Evolutionary conservation across 495 filamentous ascomycete genomes (phyloP), one percentile per base, ranked within the genome.

Genomic region (Penicillium pancosmium): DNA sequence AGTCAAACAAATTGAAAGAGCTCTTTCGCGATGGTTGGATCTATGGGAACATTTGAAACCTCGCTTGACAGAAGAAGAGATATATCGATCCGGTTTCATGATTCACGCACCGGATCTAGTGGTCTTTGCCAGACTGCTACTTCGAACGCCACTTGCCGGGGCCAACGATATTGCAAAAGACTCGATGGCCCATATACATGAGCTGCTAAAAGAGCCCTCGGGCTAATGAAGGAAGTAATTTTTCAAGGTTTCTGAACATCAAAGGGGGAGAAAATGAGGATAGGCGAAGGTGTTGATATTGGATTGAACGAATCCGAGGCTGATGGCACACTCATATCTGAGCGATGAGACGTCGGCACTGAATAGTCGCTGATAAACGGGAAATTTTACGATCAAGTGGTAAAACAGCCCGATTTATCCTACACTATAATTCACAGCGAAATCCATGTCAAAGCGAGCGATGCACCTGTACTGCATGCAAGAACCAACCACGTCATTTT

Each of bases 81-180:
- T 64, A 3, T 60, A 57, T 16, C 57, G 57, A 36, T 57, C 62
- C 4, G 62, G 62, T 31, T 56, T 64, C 16, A 60, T 60, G 52
- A 57, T 43, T 25, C 57, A 64, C 33, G 62, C 54, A 6, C 54
- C 50, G n/a, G 62, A 64, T 36, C n/a, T 64, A 21, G 46, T 57
- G 11, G 36, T 47, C 5, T 64, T 61, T 36, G 62, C 57, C 11
- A 60, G 34, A 18, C 11, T 60, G 6, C 19, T 64, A 7, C 33
- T 64, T 5, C 57, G 27, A 47, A 57, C 44, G 5, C 57, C 57
- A 11, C 23, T 64, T 6, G 57, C 46, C 1, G 57, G 58, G 10
- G 54, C 62, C 2, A 57, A 54, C 11, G 54, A 55, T 25, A 55
- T 64, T 41, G 57, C 57, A 13, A 46, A 50, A 38, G 57, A 64